A percentile compares a stretch with the other conserved stretches of the same genome.
Conservation (phyloP, 768 basidiomycete genomes). For the Auriculariales sp. region DNA sequence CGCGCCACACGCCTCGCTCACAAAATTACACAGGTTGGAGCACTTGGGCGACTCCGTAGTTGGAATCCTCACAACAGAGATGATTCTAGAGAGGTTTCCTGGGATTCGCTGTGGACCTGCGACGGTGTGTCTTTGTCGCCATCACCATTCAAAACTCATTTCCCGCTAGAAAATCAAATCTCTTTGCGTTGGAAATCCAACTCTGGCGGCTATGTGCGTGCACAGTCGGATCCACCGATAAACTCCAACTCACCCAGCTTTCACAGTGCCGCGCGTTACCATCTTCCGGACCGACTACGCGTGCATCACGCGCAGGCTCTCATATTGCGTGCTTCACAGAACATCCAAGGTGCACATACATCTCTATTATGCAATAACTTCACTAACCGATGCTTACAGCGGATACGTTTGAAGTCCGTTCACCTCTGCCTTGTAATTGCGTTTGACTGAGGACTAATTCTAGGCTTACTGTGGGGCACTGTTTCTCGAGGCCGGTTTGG, state of each 20-base stretch:
- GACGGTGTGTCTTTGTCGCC: conserved; percentile 33
- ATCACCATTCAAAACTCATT: neutral
- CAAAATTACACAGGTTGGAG: conserved; percentile 48
- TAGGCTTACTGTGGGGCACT: conserved; percentile 74
- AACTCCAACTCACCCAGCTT: neutral
- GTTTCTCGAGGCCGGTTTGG: conserved; percentile 54
- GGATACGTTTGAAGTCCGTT: conserved; percentile 61
- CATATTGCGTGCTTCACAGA: conserved; percentile 48
- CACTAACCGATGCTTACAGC: conserved; percentile 25
- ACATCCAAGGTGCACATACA: conserved; percentile 48
- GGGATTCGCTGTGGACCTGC: conserved; percentile 62
- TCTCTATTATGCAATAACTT: conserved; percentile 2
- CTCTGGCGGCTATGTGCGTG: conserved; percentile 52
- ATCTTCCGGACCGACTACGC: conserved; percentile 42
- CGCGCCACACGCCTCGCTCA: too few species aligned
- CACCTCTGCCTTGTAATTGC: neutral
- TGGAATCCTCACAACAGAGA: conserved; percentile 46
- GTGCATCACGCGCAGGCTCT: conserved; percentile 63
- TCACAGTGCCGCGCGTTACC: conserved; percentile 46
- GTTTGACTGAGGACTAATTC: neutral
- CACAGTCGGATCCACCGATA: conserved; percentile 9
- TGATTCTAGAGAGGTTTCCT: conserved; percentile 52
- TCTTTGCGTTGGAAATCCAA: conserved; percentile 58
- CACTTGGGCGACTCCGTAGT: conserved; percentile 68
- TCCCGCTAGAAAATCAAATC: conserved; percentile 59